These are phyloP conservation scores for Citrus sinensis DNA, from an alignment of 345 rosid genomes.

Conservation along the genomic window DNA sequence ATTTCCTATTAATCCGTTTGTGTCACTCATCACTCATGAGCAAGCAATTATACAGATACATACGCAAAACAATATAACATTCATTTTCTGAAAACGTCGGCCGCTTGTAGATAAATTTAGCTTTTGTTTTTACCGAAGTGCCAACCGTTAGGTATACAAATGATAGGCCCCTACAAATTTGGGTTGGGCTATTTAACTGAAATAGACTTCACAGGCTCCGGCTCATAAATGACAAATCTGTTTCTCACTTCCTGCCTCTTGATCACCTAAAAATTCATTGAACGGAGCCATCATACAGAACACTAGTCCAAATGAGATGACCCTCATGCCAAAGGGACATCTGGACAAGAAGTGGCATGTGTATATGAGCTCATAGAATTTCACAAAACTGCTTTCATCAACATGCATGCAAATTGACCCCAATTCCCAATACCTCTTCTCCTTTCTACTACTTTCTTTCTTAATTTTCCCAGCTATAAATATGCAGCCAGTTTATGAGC, in stretches of 20 bases:
- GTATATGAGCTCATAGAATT: background rate
- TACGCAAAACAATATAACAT: too few species aligned
- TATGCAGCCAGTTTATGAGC: background rate
- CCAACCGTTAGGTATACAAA: background rate
- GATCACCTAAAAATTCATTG: conserved; percentile 10
- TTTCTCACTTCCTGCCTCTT: background rate
- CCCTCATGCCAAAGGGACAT: background rate
- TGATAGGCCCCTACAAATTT: too few species aligned
- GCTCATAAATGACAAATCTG: too few species aligned
- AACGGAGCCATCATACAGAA: background rate
- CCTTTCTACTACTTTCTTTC: too few species aligned
- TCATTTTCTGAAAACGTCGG: background rate
- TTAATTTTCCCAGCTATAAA: background rate
- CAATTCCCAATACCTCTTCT: background rate
- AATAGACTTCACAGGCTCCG: too few species aligned
- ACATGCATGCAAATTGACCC: background rate
- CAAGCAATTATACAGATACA: too few species aligned
- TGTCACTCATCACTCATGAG: too few species aligned
- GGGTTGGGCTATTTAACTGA: too few species aligned
- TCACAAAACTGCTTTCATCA: background rate
- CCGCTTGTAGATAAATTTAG: background rate
- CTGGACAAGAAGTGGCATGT: background rate
- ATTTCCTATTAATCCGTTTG: too few species aligned
- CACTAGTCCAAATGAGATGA: conserved; percentile 4
- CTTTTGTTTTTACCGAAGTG: background rate